Evolutionary conservation across 768 basidiomycete genomes (phyloP), one percentile per base, ranked within the genome.

Genomic region (Aureoboletus auriporus): DNA sequence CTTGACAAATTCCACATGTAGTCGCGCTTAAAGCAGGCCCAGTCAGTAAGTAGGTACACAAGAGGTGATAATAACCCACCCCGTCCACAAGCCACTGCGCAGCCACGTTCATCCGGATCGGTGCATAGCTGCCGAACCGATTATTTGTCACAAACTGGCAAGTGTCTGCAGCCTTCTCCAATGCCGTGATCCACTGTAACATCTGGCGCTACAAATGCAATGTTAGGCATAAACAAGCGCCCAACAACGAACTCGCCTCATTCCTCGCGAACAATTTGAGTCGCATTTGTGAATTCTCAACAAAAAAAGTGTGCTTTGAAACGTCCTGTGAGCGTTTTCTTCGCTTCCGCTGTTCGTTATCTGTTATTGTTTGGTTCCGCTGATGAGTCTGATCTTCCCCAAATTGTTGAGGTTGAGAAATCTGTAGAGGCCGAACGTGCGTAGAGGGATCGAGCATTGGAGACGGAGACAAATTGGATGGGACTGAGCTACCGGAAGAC

Each of bases 71-170:
- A 8, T 13, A 14, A 74, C 88, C 62, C 53, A 94, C 91, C 14
- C 95, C 95, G 67, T 99, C 95, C 14, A 98, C 93, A 3, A 99
- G 82, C 95, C 95, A 99, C 59, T 98, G 94, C 5, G 94, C 89
- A 23, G 93, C 87, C 5, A 94, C 94, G 59, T 97, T 94, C 57
- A 88, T 68, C 29, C 95, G 78, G 45, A 97, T 86, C 1, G 95
- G 95, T 5, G 95, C 86, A 68, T 95, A 99, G 50, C 90, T 93
- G 51, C 84, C 88, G 64, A 96, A 97, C n/a, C 94, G 74, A 64
- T 97, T 93, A 31, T 73, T 74, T 13, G 83, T 78, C 6, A 80
- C 79, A 71, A 88, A 98, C 49, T 83, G 80, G n/a, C 84, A 89
- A 26, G 79, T 75, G 14, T 78, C 75, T 1, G 89, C 83, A 26